Evolutionary conservation across 2,329 filamentous ascomycete genomes (phyloP).

Genomic region (Rutstroemia sp.): DNA sequence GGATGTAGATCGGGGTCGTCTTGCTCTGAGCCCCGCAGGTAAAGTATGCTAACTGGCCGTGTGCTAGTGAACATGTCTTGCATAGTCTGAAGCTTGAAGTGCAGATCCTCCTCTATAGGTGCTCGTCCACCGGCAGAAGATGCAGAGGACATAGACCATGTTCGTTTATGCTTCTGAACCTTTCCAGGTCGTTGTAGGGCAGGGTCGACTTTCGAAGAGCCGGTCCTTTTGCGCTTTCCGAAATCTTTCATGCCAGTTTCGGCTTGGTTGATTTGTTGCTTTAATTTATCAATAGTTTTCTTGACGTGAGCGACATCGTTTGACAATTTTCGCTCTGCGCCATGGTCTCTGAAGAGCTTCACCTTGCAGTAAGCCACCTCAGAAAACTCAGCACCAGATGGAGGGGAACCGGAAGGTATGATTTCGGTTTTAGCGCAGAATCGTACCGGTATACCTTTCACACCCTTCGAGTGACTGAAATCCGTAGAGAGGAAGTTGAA

Average conservation of each 20-base stretch:
- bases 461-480: slow-evolving; percentile 97
- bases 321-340: slow-evolving; percentile 87
- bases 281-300: slow-evolving; percentile 92
- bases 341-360: slow-evolving; percentile 93
- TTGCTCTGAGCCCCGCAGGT: slow-evolving; percentile 65
- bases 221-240: slow-evolving; percentile 54
- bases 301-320: slow-evolving; percentile 94
- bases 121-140: slow-evolving; percentile 51
- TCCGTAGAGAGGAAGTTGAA: slow-evolving; percentile 99
- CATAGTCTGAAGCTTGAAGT: slow-evolving; percentile 68
- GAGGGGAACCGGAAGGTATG: slow-evolving; percentile 44
- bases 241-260: slow-evolving; percentile 62
- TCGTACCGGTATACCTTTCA: slow-evolving; percentile 92
- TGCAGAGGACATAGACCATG: slow-evolving; percentile 87
- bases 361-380: slow-evolving; percentile 96
- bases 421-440: slow-evolving; percentile 85
- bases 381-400: slow-evolving; percentile 39
- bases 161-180: slow-evolving; percentile 81
- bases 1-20: slow-evolving; percentile 77
- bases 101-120: slow-evolving; percentile 66
- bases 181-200: slow-evolving; percentile 62
- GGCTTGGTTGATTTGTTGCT: slow-evolving; percentile 81
- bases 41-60: slow-evolving; percentile 68
- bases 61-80: slow-evolving; percentile 89
- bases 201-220: slow-evolving; percentile 36